These are phyloP conservation scores for Leishmania arabica DNA, from an alignment of 208 protist genomes.

Conservation along the genomic window DNA sequence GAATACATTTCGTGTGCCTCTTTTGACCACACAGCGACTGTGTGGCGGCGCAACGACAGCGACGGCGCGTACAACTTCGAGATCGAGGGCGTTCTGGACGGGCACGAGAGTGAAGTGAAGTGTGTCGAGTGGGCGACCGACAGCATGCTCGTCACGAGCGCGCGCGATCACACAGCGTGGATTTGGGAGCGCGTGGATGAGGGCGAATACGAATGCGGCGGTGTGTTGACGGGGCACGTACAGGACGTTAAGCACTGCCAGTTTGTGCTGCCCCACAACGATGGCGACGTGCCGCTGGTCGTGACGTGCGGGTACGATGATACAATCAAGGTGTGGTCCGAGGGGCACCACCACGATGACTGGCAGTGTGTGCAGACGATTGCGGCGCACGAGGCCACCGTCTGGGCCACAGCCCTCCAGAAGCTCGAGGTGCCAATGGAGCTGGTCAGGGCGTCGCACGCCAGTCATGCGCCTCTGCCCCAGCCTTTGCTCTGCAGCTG, in stretches of 20 bases:
- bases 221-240: slow-evolving; percentile 86
- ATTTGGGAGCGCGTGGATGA: slow-evolving; percentile 90
- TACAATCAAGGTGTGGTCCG: slow-evolving; percentile 66
- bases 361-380: slow-evolving; percentile 88
- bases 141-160: slow-evolving; percentile 85
- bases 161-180: slow-evolving; percentile 91
- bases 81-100: slow-evolving; percentile 81
- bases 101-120: slow-evolving; percentile 94
- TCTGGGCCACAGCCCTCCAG: slow-evolving; percentile 85
- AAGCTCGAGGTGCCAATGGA: slow-evolving; percentile 51
- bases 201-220: slow-evolving; percentile 89
- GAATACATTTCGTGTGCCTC: slow-evolving; percentile 78
- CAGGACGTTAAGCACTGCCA: slow-evolving; percentile 92
- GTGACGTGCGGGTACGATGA: slow-evolving; percentile 89
- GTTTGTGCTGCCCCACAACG: slow-evolving; percentile 60
- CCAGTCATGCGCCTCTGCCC: slow-evolving; percentile 13
- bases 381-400: slow-evolving; percentile 73
- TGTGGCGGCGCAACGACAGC: slow-evolving; percentile 60
- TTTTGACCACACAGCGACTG: slow-evolving; percentile 81
- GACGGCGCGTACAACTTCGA: slow-evolving; percentile 51
- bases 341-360: slow-evolving; percentile 85
- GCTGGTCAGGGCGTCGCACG: slow-evolving; percentile 29
- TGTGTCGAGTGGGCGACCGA: slow-evolving; percentile 82
- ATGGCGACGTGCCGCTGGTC: slow-evolving; percentile 65
- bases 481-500: slow-evolving; percentile 73